phyloP scores from a whole-genome alignment of 1,284 basidiomycete genomes.

The Microbotryomycetes sp. region DNA sequence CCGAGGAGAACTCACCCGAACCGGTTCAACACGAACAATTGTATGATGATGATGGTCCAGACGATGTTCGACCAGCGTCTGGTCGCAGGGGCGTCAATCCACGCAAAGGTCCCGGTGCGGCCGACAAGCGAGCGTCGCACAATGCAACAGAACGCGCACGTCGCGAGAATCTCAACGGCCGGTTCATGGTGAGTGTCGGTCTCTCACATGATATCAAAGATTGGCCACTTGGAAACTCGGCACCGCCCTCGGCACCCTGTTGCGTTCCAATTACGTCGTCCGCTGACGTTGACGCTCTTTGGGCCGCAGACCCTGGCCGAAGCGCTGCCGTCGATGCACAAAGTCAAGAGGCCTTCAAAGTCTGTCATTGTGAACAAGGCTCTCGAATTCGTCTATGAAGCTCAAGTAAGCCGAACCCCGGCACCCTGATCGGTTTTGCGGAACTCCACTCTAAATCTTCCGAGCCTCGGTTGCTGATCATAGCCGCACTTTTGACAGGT shows the following conservation, averaged over 20 bases:
- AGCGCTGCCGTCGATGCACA: slow-evolving; percentile 76
- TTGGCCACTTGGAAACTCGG: neutral
- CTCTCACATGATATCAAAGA: slow-evolving; percentile 3
- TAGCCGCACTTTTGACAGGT: slow-evolving; percentile 6
- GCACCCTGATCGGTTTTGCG: neutral
- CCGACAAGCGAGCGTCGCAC: slow-evolving; percentile 85
- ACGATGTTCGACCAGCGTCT: neutral
- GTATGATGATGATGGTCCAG: neutral
- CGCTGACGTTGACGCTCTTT: neutral
- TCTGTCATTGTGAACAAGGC: slow-evolving; percentile 83
- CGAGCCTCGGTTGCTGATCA: neutral
- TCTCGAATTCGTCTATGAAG: slow-evolving; percentile 34
- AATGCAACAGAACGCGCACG: slow-evolving; percentile 90
- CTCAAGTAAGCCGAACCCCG: slow-evolving; percentile 16
- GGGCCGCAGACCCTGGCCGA: slow-evolving; percentile 66
- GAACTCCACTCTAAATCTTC: too few relatives aligned
- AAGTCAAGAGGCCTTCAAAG: slow-evolving; percentile 85
- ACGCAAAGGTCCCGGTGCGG: slow-evolving; percentile 44
- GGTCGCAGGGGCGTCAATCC: neutral
- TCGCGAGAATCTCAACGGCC: slow-evolving; percentile 79
- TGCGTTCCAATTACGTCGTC: neutral
- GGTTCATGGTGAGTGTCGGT: slow-evolving; percentile 61
- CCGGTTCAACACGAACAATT: neutral
- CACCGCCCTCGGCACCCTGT: neutral
- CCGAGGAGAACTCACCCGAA: neutral